Base-by-base conservation (phyloP, 257 asterid species). In the Solanum peruvianum region DNA sequence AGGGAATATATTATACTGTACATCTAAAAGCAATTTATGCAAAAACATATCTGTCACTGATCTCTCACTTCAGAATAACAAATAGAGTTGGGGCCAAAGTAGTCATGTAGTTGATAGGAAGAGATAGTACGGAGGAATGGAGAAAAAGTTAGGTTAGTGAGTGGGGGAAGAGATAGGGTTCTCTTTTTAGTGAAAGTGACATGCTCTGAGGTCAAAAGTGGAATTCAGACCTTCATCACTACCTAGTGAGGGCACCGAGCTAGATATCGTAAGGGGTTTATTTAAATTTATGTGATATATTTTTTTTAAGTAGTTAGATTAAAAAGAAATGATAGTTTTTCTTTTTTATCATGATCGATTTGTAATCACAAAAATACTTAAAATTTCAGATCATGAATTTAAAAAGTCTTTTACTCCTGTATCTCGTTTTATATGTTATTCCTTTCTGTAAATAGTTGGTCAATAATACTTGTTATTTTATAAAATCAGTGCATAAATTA, bases 111-210 rank as follows among this genome's bases (percentile, higher is more conserved):
- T 80, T 47, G 85, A 80, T 80, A 25, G 44, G 35, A 80, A 16
- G 69, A 80, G 42, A 80, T 47, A 29, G 85, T 49, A 80, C 85
- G 69, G 67, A 80, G 16, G 85, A 29, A 80, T 80, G 67, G 25
- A 80, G 67, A 76, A 64, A 82, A 27, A 25, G 27, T 42, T 49
- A 9, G 16, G 85, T 33, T 29, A 11, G 9, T 4, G 42, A 37
- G 39, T 78, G 81, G 85, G 41, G 52, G 89, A 71, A 80, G 86
- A 75, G 58, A 75, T 67, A 52, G 73, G 88, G 81, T 85, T 82
- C 86, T 86, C 91, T 89, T 89, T 89, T 87, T 56, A 86, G 58
- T 87, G 91, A 90, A 88, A 90, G 89, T 29, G 90, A 90, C 91
- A 56, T 56, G 25, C 90, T 82, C 87, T 23, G n/a, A 87, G 64